These are phyloP conservation scores for Scytalidium sp. DNA, from an alignment of 2,329 filamentous ascomycete species.

Conservation along the genomic window DNA sequence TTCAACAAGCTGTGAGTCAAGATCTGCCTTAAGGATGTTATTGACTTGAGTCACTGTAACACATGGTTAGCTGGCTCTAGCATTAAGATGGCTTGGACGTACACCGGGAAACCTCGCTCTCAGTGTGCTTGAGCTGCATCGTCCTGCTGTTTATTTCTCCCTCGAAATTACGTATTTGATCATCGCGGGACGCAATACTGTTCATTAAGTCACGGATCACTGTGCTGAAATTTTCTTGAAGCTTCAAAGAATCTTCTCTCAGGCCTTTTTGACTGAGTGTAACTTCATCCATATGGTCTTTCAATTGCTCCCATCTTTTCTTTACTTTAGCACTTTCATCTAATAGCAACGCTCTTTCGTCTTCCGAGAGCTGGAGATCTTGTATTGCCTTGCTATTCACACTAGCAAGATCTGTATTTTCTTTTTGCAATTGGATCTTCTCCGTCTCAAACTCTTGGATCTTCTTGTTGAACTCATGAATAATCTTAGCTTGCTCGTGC, in stretches of 20 bases:
- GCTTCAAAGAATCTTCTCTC: slow-evolving; percentile 5
- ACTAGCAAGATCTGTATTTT: background rate
- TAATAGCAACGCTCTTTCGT: slow-evolving; percentile 12
- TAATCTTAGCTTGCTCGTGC: background rate
- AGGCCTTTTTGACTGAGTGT: slow-evolving; percentile 19
- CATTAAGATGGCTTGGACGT: background rate
- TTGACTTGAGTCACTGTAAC: background rate
- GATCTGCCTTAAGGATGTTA: slow-evolving; percentile 7
- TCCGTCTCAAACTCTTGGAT: slow-evolving; percentile 11
- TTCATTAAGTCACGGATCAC: background rate
- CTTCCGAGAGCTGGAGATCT: background rate
- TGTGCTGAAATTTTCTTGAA: background rate
- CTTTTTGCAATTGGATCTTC: background rate
- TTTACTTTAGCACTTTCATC: slow-evolving; percentile 20
- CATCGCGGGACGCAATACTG: background rate
- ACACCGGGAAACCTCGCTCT: background rate
- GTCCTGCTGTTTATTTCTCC: background rate
- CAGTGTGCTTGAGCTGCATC: background rate
- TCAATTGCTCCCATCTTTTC: slow-evolving; percentile 23
- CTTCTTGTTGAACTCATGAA: background rate
- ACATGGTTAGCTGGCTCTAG: background rate
- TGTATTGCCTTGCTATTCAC: background rate
- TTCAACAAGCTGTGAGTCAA: slow-evolving; percentile 12
- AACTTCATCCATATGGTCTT: slow-evolving; percentile 30
- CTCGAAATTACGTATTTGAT: background rate